Evolutionary conservation across 768 basidiomycete genomes (phyloP).

Genomic region (Auricularia auricula-judae): DNA sequence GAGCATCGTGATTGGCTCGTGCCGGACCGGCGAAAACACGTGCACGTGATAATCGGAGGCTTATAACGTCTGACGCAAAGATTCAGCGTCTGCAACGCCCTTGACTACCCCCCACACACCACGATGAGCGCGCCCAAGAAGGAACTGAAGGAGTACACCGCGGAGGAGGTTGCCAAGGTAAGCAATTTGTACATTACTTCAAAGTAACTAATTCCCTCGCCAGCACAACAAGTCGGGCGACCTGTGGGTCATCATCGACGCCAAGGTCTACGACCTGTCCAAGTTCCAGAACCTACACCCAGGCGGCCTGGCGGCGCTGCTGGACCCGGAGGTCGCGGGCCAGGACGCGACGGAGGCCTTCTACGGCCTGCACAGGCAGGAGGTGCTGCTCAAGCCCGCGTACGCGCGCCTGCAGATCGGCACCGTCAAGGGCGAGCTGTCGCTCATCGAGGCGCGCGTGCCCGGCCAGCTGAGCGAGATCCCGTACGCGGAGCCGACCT

Average conservation of each 20-base stretch:
- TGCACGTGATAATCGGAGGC: neutral
- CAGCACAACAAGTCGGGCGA: conserved; percentile 73
- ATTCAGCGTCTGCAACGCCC: too few relatives aligned
- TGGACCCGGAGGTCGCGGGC: conserved; percentile 71
- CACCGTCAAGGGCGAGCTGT: conserved; percentile 50
- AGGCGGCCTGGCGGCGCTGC: conserved; percentile 68
- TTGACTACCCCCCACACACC: neutral
- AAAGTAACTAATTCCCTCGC: neutral
- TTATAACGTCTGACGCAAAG: too few relatives aligned
- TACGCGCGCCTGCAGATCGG: conserved; percentile 69
- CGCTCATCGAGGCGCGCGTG: conserved; percentile 35
- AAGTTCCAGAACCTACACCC: conserved; percentile 77
- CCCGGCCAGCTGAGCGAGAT: conserved; percentile 57
- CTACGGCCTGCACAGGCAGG: conserved; percentile 79
- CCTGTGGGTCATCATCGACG: conserved; percentile 78
- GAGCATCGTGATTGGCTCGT: too few relatives aligned
- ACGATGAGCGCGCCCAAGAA: conserved; percentile 11
- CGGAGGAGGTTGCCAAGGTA: conserved; percentile 67
- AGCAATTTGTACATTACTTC: neutral
- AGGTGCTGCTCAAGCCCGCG: conserved; percentile 67
- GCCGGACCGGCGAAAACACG: neutral
- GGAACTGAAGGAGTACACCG: conserved; percentile 36
- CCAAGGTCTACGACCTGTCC: conserved; percentile 73
- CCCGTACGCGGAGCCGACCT: conserved; percentile 84
- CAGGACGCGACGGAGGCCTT: conserved; percentile 83